Percentiles rank a stretch among this genome's conserved stretches.
Evolutionary conservation across 148 eudicot genomes (phyloP).

Genomic region (Rhododendron molle): DNA sequence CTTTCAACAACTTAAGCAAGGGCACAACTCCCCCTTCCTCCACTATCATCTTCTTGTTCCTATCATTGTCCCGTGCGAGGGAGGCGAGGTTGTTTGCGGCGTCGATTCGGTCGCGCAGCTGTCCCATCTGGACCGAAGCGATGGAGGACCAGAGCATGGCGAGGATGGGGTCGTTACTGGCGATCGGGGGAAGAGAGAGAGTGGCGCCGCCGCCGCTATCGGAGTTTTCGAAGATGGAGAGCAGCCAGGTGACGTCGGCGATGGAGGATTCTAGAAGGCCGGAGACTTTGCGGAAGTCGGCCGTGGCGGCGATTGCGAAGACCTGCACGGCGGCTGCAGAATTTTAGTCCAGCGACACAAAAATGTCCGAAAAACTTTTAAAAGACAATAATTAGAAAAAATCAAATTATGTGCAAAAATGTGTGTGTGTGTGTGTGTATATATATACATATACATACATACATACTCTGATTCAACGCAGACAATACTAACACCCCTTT

Average conservation of each 20-base stretch:
- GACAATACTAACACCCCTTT: too few species aligned
- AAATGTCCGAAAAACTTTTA: background rate
- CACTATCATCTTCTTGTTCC: slow-evolving; percentile 59
- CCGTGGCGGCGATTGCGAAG: slow-evolving; percentile 51
- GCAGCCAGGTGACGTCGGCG: slow-evolving; percentile 60
- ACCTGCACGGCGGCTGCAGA: slow-evolving; percentile 21
- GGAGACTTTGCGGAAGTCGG: slow-evolving; percentile 67
- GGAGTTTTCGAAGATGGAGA: slow-evolving; percentile 35
- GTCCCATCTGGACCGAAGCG: slow-evolving; percentile 52
- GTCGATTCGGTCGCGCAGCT: slow-evolving; percentile 39
- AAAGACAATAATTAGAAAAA: too few species aligned
- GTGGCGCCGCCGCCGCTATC: slow-evolving; percentile 34
- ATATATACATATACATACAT: too few species aligned
- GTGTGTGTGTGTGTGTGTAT: too few species aligned
- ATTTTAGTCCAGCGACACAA: background rate
- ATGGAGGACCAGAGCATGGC: slow-evolving; percentile 77
- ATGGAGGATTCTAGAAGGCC: slow-evolving; percentile 48
- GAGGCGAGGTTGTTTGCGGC: slow-evolving; percentile 47
- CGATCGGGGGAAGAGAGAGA: slow-evolving; percentile 59
- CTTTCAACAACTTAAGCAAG: slow-evolving; percentile 54
- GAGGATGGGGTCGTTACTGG: slow-evolving; percentile 54
- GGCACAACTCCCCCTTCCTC: slow-evolving; percentile 69
- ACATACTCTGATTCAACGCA: too few species aligned
- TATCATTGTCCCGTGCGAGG: slow-evolving; percentile 39
- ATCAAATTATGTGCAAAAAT: too few species aligned